Evolutionary conservation across 78 protist species (phyloP), one percentile per base, ranked within the genome.

Genomic region (Emiliania huxleyi): DNA sequence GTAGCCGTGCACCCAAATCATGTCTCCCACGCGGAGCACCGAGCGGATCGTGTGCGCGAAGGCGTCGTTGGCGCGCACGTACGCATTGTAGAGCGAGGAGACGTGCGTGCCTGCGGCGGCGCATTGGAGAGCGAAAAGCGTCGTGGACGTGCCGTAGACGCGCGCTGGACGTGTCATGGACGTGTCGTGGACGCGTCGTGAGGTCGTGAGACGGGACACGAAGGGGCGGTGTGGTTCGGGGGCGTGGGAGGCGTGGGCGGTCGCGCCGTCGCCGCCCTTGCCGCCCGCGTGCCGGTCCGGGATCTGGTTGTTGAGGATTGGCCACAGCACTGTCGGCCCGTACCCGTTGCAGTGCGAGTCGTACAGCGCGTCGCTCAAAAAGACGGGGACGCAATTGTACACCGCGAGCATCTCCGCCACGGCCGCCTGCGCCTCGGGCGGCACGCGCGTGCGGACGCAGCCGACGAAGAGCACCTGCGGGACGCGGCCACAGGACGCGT

Each of bases 271-370:
- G 46, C 85, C 85, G 46, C 46, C 46, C 18, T 6, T 1, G 48
- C 85, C 85, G 42, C 48, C 85, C 1, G 48, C 85, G 29, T 77
- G 85, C 44, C 85, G 85, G n/a, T 77, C 85, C 35, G 89, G 89
- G 0, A 81, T 22, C 89, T 81, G 49, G 56, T 44, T 44, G 38
- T 81, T 52, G 4, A 81, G 55, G 38, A 81, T 1, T 40, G 89
- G 89, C 46, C 46, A 44, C 25, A 81, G 89, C 18, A 29, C 23
- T 37, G n/a, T 43, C 21, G 52, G 0, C 56, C 25, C 29, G 89
- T 44, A 81, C 3, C 33, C 56, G 8, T 0, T 1, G 49, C 0
- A 42, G 83, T 23, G 43, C 35, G 23, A 0, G 33, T 79, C 48
- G 46, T 79, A 19, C 23, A 79, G 49, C n/a, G 8, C 45, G 8